Conservation (phyloP, 2,329 filamentous ascomycete species). For the Thielaviopsis ethacetica region DNA sequence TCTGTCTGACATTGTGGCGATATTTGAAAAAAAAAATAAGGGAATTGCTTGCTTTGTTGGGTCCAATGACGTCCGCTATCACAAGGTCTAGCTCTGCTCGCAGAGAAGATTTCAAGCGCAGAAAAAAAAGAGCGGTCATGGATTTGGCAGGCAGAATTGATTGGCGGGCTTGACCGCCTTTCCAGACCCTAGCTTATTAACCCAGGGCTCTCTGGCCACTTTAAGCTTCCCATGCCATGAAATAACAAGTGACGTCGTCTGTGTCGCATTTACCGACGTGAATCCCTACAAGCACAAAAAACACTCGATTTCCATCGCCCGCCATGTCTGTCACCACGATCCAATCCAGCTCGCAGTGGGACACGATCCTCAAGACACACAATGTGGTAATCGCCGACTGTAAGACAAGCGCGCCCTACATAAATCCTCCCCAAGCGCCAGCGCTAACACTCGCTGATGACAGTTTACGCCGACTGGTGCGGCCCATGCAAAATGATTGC, state of each 20-base stretch:
- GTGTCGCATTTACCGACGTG: background rate
- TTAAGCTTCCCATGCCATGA: no score
- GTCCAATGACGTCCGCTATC: background rate
- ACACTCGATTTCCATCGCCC: background rate
- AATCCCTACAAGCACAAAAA: background rate
- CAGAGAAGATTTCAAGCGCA: constrained; percentile 8
- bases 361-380: constrained; percentile 52
- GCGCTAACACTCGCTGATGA: constrained; percentile 2
- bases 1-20: constrained; percentile 4
- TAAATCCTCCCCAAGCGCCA: background rate
- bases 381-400: constrained; percentile 81
- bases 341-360: constrained; percentile 53
- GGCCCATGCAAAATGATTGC: constrained; percentile 86
- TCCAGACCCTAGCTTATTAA: background rate
- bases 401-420: constrained; percentile 27
- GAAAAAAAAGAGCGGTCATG: constrained; percentile 11
- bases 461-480: constrained; percentile 93
- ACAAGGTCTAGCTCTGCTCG: background rate
- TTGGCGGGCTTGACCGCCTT: constrained; percentile 19
- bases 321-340: constrained; percentile 37
- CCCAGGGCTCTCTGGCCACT: background rate
- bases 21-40: background rate
- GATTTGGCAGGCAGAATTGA: background rate
- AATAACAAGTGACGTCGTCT: constrained; percentile 7
- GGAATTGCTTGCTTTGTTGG: background rate